phyloP scores from a whole-genome alignment of 345 rosid species.

The Orychophragmus violaceus region DNA sequence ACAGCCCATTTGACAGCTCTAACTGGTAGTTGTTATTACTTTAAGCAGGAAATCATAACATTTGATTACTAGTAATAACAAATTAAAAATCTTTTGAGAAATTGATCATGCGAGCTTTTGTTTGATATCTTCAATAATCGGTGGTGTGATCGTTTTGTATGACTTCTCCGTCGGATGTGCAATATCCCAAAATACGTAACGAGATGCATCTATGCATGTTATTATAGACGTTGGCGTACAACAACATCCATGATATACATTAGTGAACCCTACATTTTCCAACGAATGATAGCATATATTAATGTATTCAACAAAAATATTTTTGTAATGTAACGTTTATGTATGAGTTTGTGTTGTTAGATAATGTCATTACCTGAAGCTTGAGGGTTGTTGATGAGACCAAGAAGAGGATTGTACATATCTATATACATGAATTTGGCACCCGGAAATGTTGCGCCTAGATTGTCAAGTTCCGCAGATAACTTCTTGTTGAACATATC shows the following conservation, averaged over 20 bases:
- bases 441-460: constrained; percentile 29
- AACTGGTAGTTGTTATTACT: not conserved
- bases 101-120: constrained; percentile 9
- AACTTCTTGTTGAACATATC: constrained; percentile 46
- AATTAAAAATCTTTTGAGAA: not conserved
- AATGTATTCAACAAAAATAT: not conserved
- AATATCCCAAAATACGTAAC: constrained; percentile 30
- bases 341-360: not conserved
- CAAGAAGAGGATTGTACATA: constrained; percentile 34
- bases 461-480: constrained; percentile 22
- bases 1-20: too few relatives aligned
- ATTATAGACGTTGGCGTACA: constrained; percentile 3
- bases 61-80: not conserved
- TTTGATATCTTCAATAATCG: constrained; percentile 16
- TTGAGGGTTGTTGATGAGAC: constrained; percentile 45
- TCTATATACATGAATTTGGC: constrained; percentile 41
- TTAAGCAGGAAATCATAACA: not conserved
- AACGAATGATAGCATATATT: not conserved
- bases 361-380: constrained; percentile 20
- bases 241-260: constrained; percentile 24
- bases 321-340: not conserved
- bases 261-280: constrained; percentile 13
- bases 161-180: constrained; percentile 27
- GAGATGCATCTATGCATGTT: constrained; percentile 26
- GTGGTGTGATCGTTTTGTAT: constrained; percentile 19